Percentiles rank a stretch among this genome's conserved stretches.
phyloP scores from a whole-genome alignment of 2,329 filamentous ascomycete species.

The Neofusicoccum sp. region DNA sequence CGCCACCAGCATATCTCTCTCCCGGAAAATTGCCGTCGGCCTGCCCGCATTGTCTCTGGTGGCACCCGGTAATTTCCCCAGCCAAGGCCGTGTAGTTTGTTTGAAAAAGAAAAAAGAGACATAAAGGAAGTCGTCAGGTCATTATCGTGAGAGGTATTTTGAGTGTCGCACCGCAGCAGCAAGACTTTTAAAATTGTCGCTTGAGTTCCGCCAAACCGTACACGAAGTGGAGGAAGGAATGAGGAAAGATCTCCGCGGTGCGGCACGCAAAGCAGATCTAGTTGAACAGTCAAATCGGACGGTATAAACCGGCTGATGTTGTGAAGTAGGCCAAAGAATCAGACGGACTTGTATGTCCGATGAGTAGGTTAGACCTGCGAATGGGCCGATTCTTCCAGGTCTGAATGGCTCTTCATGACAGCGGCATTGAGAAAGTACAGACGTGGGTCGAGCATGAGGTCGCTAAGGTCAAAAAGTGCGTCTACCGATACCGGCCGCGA shows the following conservation, averaged over 20 bases:
- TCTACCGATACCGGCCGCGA: constrained; percentile 41
- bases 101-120: not conserved
- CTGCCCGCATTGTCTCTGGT: not conserved
- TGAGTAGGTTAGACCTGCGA: not conserved
- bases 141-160: constrained; percentile 7
- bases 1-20: constrained; percentile 4
- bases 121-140: constrained; percentile 3
- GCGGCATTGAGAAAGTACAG: not conserved
- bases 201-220: not conserved
- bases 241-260: not conserved
- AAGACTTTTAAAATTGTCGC: constrained; percentile 3
- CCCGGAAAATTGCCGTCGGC: not conserved
- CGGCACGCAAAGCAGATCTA: constrained; percentile 14
- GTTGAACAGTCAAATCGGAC: not conserved
- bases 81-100: not conserved
- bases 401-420: not conserved
- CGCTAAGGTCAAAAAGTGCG: constrained; percentile 2
- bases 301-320: not conserved
- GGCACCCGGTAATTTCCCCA: not conserved
- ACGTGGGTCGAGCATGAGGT: not conserved
- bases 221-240: not conserved
- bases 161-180: not conserved
- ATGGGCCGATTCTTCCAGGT: not conserved
- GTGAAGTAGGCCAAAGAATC: not conserved
- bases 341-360: not conserved